A percentile compares a stretch with the other conserved stretches of the same genome.
Evolutionary conservation across 495 filamentous ascomycete genomes (phyloP).

Genomic region (Aspergillus cristatus): DNA sequence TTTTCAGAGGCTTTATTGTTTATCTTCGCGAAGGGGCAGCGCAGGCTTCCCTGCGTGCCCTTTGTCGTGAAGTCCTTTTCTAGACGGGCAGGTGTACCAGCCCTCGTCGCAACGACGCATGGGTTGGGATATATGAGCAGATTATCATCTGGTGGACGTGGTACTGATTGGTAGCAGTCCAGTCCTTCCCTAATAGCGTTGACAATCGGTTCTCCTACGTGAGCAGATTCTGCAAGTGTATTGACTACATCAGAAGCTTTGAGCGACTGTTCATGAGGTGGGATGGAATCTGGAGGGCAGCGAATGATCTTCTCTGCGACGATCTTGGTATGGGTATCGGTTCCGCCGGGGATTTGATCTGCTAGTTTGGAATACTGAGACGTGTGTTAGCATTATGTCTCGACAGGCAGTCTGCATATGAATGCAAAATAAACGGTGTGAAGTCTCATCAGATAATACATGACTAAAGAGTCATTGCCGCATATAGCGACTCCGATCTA

Average conservation of each 20-base stretch:
- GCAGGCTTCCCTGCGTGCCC: constrained; percentile 32
- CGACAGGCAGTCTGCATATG: not conserved
- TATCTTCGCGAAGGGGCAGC: constrained; percentile 39
- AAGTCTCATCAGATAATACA: constrained; percentile 45
- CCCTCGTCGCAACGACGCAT: constrained; percentile 31
- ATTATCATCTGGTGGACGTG: constrained; percentile 18
- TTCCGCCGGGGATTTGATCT: constrained; percentile 18
- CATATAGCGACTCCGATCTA: constrained; percentile 47
- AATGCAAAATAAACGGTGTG: constrained; percentile 4
- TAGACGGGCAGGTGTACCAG: constrained; percentile 22
- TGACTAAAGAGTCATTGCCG: constrained; percentile 42
- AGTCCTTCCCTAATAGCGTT: constrained; percentile 32
- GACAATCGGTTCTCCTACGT: constrained; percentile 34
- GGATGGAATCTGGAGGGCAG: constrained; percentile 8
- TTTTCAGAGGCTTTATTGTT: constrained; percentile 19
- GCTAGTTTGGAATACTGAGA: constrained; percentile 23
- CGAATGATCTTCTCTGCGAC: constrained; percentile 17
- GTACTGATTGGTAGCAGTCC: constrained; percentile 30
- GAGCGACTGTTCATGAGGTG: constrained; percentile 15
- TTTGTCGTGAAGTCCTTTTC: constrained; percentile 41
- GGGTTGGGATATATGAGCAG: constrained; percentile 13
- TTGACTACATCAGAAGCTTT: constrained; percentile 38
- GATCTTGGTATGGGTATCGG: constrained; percentile 25
- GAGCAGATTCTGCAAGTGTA: constrained; percentile 31
- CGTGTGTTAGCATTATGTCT: constrained; percentile 6